A percentile compares a stretch with the other conserved stretches of the same genome.
These are phyloP conservation scores for Colletotrichum tropicicola DNA, from an alignment of 2,329 filamentous ascomycete species.

Conservation along the genomic window DNA sequence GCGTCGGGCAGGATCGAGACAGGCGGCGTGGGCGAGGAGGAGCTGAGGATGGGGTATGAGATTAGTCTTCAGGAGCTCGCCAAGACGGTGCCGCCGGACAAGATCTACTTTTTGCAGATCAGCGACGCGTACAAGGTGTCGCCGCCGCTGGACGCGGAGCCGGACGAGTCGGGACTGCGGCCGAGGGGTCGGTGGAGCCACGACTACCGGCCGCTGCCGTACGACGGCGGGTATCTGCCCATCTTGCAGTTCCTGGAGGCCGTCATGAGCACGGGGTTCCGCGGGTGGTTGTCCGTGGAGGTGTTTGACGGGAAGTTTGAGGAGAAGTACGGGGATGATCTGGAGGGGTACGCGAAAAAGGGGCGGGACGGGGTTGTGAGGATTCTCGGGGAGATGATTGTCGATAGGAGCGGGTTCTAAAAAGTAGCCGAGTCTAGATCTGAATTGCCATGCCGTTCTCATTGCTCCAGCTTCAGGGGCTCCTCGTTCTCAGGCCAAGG, in stretches of 20 bases:
- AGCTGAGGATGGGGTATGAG: slow-evolving; percentile 60
- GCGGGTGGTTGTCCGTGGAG: slow-evolving; percentile 74
- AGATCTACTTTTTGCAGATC: slow-evolving; percentile 80
- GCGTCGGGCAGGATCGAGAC: slow-evolving; percentile 65
- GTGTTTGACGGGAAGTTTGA: slow-evolving; percentile 51
- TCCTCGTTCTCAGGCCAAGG: slow-evolving; percentile 33
- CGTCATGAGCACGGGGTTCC: slow-evolving; percentile 73
- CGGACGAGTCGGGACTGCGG: slow-evolving; percentile 60
- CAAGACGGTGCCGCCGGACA: slow-evolving; percentile 68
- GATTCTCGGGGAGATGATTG: slow-evolving; percentile 22
- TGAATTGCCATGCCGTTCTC: too few relatives aligned
- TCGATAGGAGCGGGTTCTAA: slow-evolving; percentile 9
- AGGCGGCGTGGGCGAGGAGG: slow-evolving; percentile 44
- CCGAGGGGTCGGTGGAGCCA: slow-evolving; percentile 77
- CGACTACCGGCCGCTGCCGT: slow-evolving; percentile 74
- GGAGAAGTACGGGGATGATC: slow-evolving; percentile 40
- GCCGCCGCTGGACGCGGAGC: slow-evolving; percentile 60
- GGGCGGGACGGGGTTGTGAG: slow-evolving; percentile 27
- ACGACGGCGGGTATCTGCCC: slow-evolving; percentile 75
- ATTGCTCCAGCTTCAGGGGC: background rate
- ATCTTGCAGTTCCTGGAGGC: slow-evolving; percentile 71
- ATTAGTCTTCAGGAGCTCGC: slow-evolving; percentile 65
- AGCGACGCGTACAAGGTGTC: slow-evolving; percentile 76
- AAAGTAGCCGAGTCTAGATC: too few relatives aligned
- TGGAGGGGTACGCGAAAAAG: slow-evolving; percentile 37